phyloP scores from a whole-genome alignment of 2,329 filamentous ascomycete genomes.

The Calonectria naviculata region DNA sequence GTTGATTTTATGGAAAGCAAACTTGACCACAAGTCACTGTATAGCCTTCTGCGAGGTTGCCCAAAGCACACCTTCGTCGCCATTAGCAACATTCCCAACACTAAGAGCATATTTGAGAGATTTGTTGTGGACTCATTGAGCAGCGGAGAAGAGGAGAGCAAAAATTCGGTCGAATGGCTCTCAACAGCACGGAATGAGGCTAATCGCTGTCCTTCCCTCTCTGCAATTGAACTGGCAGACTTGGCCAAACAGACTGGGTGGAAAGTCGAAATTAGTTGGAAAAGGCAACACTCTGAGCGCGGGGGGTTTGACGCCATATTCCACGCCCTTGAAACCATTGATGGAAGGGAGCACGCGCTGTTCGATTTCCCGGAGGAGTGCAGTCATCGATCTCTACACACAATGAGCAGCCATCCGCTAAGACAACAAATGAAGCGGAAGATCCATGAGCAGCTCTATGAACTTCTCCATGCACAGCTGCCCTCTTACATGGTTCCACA shows the following conservation, averaged over 20 bases:
- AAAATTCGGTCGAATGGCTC: slow-evolving; percentile 22
- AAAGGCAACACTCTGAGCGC: slow-evolving; percentile 45
- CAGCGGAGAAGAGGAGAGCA: not conserved
- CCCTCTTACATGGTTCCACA: slow-evolving; percentile 29
- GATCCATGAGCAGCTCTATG: not conserved
- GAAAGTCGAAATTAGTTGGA: slow-evolving; percentile 58
- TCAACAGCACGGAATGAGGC: not conserved
- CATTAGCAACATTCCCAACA: not conserved
- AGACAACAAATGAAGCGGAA: not conserved
- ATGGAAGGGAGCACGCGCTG: slow-evolving; percentile 7
- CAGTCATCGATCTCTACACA: not conserved
- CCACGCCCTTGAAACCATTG: slow-evolving; percentile 47
- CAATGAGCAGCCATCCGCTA: slow-evolving; percentile 2
- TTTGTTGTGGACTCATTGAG: slow-evolving; percentile 24
- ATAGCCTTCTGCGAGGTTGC: not conserved
- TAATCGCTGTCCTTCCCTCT: slow-evolving; percentile 17
- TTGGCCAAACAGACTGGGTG: slow-evolving; percentile 51
- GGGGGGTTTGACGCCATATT: slow-evolving; percentile 43
- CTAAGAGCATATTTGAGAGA: not conserved
- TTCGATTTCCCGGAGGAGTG: slow-evolving; percentile 38
- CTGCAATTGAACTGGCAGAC: slow-evolving; percentile 29
- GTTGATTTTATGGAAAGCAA: not conserved
- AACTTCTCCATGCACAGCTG: slow-evolving; percentile 1
- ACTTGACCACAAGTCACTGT: not conserved
- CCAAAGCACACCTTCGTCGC: not conserved